Conservation (phyloP, 2,329 filamentous ascomycete genomes). For the Epichloe amarillans region DNA sequence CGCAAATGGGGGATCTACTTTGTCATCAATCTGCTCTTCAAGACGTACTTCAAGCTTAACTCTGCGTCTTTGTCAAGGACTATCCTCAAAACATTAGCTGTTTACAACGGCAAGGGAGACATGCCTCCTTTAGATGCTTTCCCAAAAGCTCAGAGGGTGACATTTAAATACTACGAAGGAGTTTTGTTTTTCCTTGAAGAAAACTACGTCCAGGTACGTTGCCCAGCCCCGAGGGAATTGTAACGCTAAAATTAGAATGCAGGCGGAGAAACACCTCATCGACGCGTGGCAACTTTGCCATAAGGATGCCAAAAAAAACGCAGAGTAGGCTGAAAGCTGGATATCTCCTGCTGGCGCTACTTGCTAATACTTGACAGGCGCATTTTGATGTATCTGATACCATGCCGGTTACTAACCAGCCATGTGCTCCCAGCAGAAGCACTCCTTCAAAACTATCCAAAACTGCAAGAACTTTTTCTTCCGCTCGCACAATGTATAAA, state of each 20-base stretch:
- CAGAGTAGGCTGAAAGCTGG: slow-evolving; percentile 47
- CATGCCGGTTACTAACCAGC: slow-evolving; percentile 78
- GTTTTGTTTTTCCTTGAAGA: slow-evolving; percentile 92
- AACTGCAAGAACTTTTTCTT: slow-evolving; percentile 62
- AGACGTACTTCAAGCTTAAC: slow-evolving; percentile 95
- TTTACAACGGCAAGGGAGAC: slow-evolving; percentile 55
- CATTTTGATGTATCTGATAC: slow-evolving; percentile 89
- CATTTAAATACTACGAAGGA: slow-evolving; percentile 92
- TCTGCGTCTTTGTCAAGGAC: slow-evolving; percentile 82
- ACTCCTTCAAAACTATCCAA: slow-evolving; percentile 63
- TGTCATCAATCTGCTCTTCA: slow-evolving; percentile 88
- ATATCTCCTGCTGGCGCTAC: not conserved
- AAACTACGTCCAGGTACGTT: slow-evolving; percentile 62
- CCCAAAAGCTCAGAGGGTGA: slow-evolving; percentile 81
- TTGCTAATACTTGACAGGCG: slow-evolving; percentile 39
- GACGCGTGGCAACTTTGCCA: slow-evolving; percentile 76
- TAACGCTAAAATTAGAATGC: not conserved
- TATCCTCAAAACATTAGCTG: slow-evolving; percentile 70
- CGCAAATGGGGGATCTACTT: slow-evolving; percentile 98
- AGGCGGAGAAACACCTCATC: slow-evolving; percentile 70
- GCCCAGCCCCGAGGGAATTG: not conserved
- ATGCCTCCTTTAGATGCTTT: slow-evolving; percentile 71
- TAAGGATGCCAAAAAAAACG: slow-evolving; percentile 54
- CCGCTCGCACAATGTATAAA: slow-evolving; percentile 71
- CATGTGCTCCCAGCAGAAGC: slow-evolving; percentile 65